These are phyloP conservation scores for Tylopilus rubrobrunneus DNA, from an alignment of 768 basidiomycete genomes.

Conservation along the genomic window DNA sequence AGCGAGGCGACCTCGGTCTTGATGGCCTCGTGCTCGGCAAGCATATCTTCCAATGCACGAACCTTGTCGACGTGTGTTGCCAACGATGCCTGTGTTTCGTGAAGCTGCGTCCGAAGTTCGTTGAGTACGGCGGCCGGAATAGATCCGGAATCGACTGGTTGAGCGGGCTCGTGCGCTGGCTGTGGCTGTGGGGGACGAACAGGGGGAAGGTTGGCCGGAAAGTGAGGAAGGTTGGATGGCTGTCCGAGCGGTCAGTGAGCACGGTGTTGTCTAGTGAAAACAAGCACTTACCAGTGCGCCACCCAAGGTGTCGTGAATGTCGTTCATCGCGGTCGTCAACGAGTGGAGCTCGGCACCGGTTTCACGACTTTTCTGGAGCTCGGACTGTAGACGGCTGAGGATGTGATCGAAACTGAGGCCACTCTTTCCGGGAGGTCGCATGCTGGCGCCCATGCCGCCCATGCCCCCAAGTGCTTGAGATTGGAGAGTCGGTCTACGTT, in stretches of 20 bases:
- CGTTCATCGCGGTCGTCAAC: conserved; percentile 74
- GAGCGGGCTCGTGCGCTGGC: conserved; percentile 22
- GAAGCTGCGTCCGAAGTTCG: conserved; percentile 78
- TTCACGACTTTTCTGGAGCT: conserved; percentile 94
- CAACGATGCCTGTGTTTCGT: conserved; percentile 78
- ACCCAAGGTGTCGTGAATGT: conserved; percentile 89
- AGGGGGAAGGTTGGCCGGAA: conserved; percentile 63
- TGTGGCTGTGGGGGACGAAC: conserved; percentile 44
- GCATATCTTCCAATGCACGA: conserved; percentile 72
- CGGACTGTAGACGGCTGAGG: conserved; percentile 80
- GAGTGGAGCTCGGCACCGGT: conserved; percentile 83
- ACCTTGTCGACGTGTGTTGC: conserved; percentile 79
- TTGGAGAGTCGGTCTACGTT: conserved; percentile 55
- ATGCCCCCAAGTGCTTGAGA: conserved; percentile 63
- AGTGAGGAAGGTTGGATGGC: conserved; percentile 60
- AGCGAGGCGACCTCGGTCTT: conserved; percentile 73
- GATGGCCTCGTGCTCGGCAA: conserved; percentile 82
- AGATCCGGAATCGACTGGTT: conserved; percentile 26
- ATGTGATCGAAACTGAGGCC: conserved; percentile 93
- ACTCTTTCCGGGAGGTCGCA: conserved; percentile 74
- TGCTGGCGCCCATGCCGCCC: conserved; percentile 73
- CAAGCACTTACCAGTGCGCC: conserved; percentile 64
- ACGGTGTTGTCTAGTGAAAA: background rate
- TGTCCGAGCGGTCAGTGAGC: conserved; percentile 26
- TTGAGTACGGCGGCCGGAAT: conserved; percentile 33